phyloP scores from a whole-genome alignment of 163 green algal species.

The Chlamydomonas reinhardtii region DNA sequence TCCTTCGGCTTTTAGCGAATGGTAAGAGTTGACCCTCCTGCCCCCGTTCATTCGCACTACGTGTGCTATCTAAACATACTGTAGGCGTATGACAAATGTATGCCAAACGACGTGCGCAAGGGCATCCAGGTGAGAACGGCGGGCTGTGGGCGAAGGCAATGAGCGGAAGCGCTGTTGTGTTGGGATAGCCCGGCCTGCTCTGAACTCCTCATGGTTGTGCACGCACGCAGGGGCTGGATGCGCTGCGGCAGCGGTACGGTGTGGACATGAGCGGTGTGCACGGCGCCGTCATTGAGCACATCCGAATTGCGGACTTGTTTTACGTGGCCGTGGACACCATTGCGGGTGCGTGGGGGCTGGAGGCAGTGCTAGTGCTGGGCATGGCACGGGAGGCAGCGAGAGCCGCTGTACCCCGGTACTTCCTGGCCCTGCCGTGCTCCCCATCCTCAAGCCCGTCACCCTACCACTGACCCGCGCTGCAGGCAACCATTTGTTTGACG shows the following conservation, averaged over 20 bases:
- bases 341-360: conserved; percentile 57
- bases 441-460: too few relatives aligned
- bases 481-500: conserved; percentile 72
- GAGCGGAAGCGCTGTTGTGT: too few relatives aligned
- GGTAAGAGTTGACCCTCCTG: too few relatives aligned
- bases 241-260: conserved; percentile 71
- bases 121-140: background rate
- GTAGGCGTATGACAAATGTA: conserved; percentile 22
- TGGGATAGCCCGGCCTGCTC: too few relatives aligned
- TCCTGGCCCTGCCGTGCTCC: too few relatives aligned
- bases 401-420: too few relatives aligned
- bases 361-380: too few relatives aligned
- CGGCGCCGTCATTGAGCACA: conserved; percentile 93
- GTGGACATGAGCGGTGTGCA: conserved; percentile 76
- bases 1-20: too few relatives aligned
- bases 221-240: conserved; percentile 59
- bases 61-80: too few relatives aligned
- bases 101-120: conserved; percentile 30
- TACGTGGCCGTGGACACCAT: conserved; percentile 89
- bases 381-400: too few relatives aligned
- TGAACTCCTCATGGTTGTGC: too few relatives aligned
- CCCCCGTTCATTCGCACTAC: background rate
- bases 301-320: conserved; percentile 79
- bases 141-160: too few relatives aligned
- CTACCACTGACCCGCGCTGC: background rate